Base-by-base conservation (phyloP, 2,329 filamentous ascomycete genomes). In the Apiospora kogelbergensis region DNA sequence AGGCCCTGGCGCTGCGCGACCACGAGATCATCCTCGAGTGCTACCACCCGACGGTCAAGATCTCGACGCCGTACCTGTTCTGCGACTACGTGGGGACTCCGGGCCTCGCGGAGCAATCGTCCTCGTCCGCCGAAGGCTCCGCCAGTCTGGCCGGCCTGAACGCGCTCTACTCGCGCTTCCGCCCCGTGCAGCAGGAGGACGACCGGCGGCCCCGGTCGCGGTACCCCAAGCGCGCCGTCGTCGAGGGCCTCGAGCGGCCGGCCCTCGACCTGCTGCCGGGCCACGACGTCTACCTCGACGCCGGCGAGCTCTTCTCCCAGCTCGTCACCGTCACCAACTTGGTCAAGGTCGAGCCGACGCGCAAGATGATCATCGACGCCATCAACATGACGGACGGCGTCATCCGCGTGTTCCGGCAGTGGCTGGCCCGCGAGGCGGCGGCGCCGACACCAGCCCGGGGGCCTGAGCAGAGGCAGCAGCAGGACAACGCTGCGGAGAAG, bases 21-120 rank as follows among this genome's bases (percentile, higher is more conserved):
- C 88, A 93, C 75, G 87, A 90, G 67, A 80, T 96, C 46, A 88
- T 95, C 45, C 87, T 97, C 53, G 92, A 95, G 81, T 93, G 91
- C 78, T 95, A 92, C 76, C 92, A 92, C 72, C 93, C 93, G 0
- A 88, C 85, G 71, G 89, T 86, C 30, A 91, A 90, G 78, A 83
- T 91, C 65, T 90, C 86, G 6, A 90, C 91, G 24, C 91, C 92
- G 0, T 90, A 89, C 68, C 84, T 94, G 15, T 78, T 79, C 76
- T 95, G 93, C 79, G 84, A 88, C 60, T 91, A 91, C 71, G 82
- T 90, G 13, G 88, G 87, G 40, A 93, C 90, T 1, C 83, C 89
- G 72, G 86, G 86, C 2, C 80, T 93, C n/a, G 73, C 82, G 68
- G 30, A 7, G 26, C 26, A 60, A 26, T n/a, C 53, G 26, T 1